These are phyloP conservation scores for Aureobasidium sp. DNA, from an alignment of 2,329 filamentous ascomycete species.

Conservation along the genomic window DNA sequence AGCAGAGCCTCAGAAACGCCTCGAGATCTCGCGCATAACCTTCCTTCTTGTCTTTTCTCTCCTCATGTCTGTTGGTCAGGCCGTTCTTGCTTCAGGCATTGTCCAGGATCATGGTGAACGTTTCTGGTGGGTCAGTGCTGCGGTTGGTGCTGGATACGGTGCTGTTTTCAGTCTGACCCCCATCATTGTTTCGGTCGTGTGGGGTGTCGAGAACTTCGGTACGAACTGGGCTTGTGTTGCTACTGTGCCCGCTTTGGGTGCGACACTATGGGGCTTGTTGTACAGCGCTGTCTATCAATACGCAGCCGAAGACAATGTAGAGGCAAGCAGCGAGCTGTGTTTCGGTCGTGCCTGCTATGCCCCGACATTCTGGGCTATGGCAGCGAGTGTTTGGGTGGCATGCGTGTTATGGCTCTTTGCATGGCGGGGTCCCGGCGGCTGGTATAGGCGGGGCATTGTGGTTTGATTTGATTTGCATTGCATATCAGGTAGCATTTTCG, in stretches of 20 bases:
- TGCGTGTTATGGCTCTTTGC: slow-evolving; percentile 65
- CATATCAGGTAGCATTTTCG: background rate
- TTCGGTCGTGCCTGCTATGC: slow-evolving; percentile 78
- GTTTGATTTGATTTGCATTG: background rate
- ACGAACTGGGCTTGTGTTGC: slow-evolving; percentile 97
- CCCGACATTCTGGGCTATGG: slow-evolving; percentile 77
- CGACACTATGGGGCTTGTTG: slow-evolving; percentile 82
- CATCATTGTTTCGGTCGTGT: slow-evolving; percentile 92
- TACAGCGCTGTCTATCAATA: slow-evolving; percentile 75
- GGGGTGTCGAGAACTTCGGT: slow-evolving; percentile 97
- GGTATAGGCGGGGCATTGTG: slow-evolving; percentile 10
- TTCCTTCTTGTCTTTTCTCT: slow-evolving; percentile 71
- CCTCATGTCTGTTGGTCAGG: slow-evolving; percentile 64
- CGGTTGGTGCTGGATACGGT: slow-evolving; percentile 86
- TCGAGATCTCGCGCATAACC: slow-evolving; percentile 65
- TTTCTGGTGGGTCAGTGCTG: slow-evolving; percentile 77
- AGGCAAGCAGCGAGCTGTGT: slow-evolving; percentile 54
- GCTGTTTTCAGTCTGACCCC: slow-evolving; percentile 83
- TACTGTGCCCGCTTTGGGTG: slow-evolving; percentile 80
- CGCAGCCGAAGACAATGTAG: slow-evolving; percentile 43
- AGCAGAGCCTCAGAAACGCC: slow-evolving; percentile 24
- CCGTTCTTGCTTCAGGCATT: slow-evolving; percentile 66
- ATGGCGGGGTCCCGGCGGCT: slow-evolving; percentile 58
- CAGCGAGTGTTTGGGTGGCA: slow-evolving; percentile 68
- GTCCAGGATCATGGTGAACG: slow-evolving; percentile 66